Evolutionary conservation across 2,329 filamentous ascomycete genomes (phyloP), one percentile per base, ranked within the genome.

Genomic region (Graphilbum ipis-grandicollis): DNA sequence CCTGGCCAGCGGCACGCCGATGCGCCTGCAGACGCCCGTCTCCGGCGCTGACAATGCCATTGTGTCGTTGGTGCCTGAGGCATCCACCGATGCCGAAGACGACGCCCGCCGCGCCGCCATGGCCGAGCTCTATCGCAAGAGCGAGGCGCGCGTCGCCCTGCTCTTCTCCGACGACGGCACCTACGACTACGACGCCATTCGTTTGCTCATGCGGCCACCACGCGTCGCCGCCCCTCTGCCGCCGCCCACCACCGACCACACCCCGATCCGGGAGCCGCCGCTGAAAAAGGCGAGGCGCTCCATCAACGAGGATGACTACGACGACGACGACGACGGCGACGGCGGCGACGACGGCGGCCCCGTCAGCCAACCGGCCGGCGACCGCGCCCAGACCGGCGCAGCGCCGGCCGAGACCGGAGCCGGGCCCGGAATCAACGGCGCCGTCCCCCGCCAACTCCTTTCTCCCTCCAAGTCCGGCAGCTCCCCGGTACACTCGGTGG

Each of bases 291-390:
- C 74, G 33, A 79, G 79, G 55, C 70, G 82, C 49, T 66, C 73
- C 52, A 85, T 88, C 65, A 75, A 85, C 48, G 82, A 88, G 53
- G 79, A 85, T 49, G 79, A 88, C 57, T 86, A 88, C 51, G 81
- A 79, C 46, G 81, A 88, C 48, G 85, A 93, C 40, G 79, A 88
- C 31, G 72, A 76, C 15, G 67, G 72, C 2, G 60, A 66, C 43
- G 60, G 70, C 50, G 60, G 66, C 47, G 56, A 68, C 49, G 52
- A 60, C 17, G 64, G 23, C 12, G 18, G 31, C 10, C 29, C 30
- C 25, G 15, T 8, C 13, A 14, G 2, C 19, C 18, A 23, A 9
- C 28, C 28, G 12, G 15, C 7, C 30, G 31, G 12, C 5, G 19
- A 5, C 6, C n/a, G 19, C n/a, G 25, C 26, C 19, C 19, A 19